Evolutionary conservation across 176 grass and related monocot species (phyloP).

Genomic region (Musa acuminata): DNA sequence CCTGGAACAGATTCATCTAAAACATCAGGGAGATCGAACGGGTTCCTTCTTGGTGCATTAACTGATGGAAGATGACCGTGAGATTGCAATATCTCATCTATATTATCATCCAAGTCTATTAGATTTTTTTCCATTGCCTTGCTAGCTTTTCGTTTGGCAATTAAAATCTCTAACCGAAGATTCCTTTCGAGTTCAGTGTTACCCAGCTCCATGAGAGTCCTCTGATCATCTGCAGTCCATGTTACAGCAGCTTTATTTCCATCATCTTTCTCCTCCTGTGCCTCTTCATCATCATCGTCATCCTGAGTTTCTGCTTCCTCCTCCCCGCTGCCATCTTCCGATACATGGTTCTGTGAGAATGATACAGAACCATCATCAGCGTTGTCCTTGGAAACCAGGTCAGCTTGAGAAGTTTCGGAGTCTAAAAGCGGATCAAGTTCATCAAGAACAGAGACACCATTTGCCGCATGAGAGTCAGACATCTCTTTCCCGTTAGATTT

Average conservation of each 20-base stretch:
- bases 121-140: constrained; percentile 25
- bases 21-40: constrained; percentile 40
- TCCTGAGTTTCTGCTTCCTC: constrained; percentile 23
- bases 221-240: constrained; percentile 91
- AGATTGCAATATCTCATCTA: constrained; percentile 32
- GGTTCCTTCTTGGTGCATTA: constrained; percentile 41
- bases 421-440: constrained; percentile 54
- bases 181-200: constrained; percentile 89
- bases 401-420: background rate
- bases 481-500: constrained; percentile 64
- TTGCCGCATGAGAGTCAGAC: constrained; percentile 72
- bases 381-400: constrained; percentile 24
- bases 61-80: constrained; percentile 19
- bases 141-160: constrained; percentile 52
- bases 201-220: constrained; percentile 84
- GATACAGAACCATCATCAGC: constrained; percentile 40
- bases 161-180: constrained; percentile 69
- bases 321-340: constrained; percentile 39
- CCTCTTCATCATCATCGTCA: constrained; percentile 25
- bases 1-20: constrained; percentile 36
- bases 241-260: constrained; percentile 44
- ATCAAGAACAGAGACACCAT: constrained; percentile 65
- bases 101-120: constrained; percentile 32
- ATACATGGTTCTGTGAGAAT: constrained; percentile 47
- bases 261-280: constrained; percentile 38